Percentiles rank a stretch among this genome's conserved stretches.
Evolutionary conservation across 23 red algal species (phyloP).

Genomic region (Gracilaria domingensis): DNA sequence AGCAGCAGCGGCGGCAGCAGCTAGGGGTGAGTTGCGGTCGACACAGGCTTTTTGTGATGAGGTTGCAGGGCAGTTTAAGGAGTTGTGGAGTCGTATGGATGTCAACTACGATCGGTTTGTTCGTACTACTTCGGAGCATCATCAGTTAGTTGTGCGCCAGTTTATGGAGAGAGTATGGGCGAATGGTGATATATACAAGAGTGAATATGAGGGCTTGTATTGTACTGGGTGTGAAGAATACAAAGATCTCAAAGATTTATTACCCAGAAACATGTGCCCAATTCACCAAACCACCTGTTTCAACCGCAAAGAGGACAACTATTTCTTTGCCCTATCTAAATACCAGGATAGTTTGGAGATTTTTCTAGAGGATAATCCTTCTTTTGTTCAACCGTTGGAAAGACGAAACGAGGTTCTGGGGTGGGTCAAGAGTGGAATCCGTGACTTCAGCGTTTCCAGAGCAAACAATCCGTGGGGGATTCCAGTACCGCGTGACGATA

Average conservation of each 20-base stretch:
- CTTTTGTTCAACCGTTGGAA: conserved; percentile 84
- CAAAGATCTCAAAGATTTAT: conserved; percentile 90
- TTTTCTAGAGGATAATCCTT: conserved; percentile 75
- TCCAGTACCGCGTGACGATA: conserved; percentile 83
- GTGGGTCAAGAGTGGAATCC: conserved; percentile 90
- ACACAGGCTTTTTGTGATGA: conserved; percentile 78
- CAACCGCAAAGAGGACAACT: conserved; percentile 89
- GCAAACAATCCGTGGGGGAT: conserved; percentile 99
- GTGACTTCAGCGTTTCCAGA: conserved; percentile 96
- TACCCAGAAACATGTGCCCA: conserved; percentile 78
- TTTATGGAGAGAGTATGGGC: conserved; percentile 88
- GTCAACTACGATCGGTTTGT: conserved; percentile 88
- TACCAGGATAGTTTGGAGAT: conserved; percentile 81
- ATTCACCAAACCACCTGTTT: conserved; percentile 76
- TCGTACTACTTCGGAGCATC: conserved; percentile 76
- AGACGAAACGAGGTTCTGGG: conserved; percentile 94
- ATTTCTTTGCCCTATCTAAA: conserved; percentile 95
- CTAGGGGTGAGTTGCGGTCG: neutral
- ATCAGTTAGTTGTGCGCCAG: conserved; percentile 73
- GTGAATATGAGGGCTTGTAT: conserved; percentile 92
- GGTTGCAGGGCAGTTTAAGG: conserved; percentile 60
- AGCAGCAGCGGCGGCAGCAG: conserved; percentile 66
- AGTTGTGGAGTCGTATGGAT: conserved; percentile 70
- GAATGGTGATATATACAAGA: conserved; percentile 96
- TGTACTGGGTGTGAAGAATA: conserved; percentile 99